Evolutionary conservation across 306 rosid genomes (phyloP).

Genomic region (Geum urbanum): DNA sequence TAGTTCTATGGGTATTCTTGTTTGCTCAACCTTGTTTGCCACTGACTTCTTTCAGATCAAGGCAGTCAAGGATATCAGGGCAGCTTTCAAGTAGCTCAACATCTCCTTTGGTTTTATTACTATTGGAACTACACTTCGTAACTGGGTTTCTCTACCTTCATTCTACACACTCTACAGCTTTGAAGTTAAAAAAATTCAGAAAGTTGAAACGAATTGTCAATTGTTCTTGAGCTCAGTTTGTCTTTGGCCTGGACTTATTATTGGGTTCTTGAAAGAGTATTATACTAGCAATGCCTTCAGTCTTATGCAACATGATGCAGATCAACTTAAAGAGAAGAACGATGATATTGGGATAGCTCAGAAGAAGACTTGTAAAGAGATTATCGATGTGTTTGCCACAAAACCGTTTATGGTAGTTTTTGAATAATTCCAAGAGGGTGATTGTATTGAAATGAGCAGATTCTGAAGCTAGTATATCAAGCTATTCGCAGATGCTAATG

Average conservation of each 20-base stretch:
- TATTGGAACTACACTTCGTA: slow-evolving; percentile 57
- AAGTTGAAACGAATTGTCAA: slow-evolving; percentile 70
- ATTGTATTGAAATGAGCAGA: too few relatives aligned
- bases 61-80: slow-evolving; percentile 77
- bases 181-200: slow-evolving; percentile 61
- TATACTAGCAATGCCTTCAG: slow-evolving; percentile 83
- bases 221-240: slow-evolving; percentile 72
- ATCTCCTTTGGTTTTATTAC: slow-evolving; percentile 72
- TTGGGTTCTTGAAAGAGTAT: slow-evolving; percentile 73
- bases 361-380: too few relatives aligned
- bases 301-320: slow-evolving; percentile 86
- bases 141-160: slow-evolving; percentile 71
- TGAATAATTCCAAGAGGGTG: too few relatives aligned
- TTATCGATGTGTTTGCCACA: too few relatives aligned
- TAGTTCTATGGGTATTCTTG: slow-evolving; percentile 66
- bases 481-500: too few relatives aligned
- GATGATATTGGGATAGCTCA: too few relatives aligned
- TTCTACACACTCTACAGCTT: slow-evolving; percentile 72
- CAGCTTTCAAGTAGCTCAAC: slow-evolving; percentile 67
- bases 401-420: too few relatives aligned
- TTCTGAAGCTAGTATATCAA: too few relatives aligned
- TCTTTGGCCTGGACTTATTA: slow-evolving; percentile 83
- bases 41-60: slow-evolving; percentile 78
- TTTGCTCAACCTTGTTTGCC: slow-evolving; percentile 76
- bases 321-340: too few relatives aligned